Evolutionary conservation across 805 yeast species (phyloP).

Genomic region (Saturnispora ahearnii): DNA sequence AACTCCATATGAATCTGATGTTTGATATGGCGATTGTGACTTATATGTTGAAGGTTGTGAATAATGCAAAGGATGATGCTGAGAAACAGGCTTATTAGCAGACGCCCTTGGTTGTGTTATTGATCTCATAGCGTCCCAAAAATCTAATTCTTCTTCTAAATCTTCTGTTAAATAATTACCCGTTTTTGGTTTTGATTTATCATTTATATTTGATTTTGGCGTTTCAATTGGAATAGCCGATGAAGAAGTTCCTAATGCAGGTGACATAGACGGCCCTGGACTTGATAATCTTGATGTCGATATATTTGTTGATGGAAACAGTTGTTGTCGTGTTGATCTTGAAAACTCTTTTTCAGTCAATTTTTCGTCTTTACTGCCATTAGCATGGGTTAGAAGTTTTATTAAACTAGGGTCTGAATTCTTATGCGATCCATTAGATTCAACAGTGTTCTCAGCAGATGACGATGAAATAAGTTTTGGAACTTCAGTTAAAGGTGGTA

Average conservation of each 20-base stretch:
- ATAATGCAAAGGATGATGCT: slow-evolving; percentile 45
- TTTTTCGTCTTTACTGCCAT: slow-evolving; percentile 1
- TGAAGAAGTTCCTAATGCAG: not conserved
- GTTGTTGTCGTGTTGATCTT: slow-evolving; percentile 11
- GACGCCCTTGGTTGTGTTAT: slow-evolving; percentile 35
- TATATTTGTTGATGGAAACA: slow-evolving; percentile 7
- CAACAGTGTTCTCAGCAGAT: slow-evolving; percentile 29
- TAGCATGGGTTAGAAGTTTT: slow-evolving; percentile 33
- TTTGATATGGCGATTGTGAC: slow-evolving; percentile 13
- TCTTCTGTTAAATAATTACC: slow-evolving; percentile 31
- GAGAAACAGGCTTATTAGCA: slow-evolving; percentile 36
- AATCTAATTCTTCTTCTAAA: slow-evolving; percentile 55
- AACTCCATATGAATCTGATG: slow-evolving; percentile 15
- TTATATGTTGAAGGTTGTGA: slow-evolving; percentile 21
- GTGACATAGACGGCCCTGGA: slow-evolving; percentile 2
- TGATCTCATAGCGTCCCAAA: slow-evolving; percentile 62
- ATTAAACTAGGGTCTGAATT: slow-evolving; percentile 34
- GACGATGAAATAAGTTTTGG: slow-evolving; percentile 60
- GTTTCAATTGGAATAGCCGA: not conserved
- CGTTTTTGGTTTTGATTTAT: slow-evolving; percentile 3
- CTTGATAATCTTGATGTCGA: slow-evolving; percentile 3
- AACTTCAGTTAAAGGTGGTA: slow-evolving; percentile 62
- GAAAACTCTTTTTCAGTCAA: not conserved
- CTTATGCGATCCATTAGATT: slow-evolving; percentile 17
- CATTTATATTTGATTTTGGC: not conserved